Base-by-base conservation (phyloP, 495 filamentous ascomycete genomes). In the Pseudotulostoma volvatum region DNA sequence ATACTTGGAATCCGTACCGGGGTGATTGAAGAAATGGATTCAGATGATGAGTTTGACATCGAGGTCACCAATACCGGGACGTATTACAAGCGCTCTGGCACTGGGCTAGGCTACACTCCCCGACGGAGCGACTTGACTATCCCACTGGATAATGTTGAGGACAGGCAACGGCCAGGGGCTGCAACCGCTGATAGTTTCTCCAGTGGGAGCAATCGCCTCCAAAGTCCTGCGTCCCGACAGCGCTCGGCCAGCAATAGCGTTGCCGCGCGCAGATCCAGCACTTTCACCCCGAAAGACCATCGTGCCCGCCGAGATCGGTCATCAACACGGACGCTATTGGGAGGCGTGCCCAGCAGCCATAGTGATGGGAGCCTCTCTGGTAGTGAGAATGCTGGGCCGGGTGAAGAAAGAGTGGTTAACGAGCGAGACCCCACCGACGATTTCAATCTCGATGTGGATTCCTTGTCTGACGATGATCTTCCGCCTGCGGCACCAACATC, bases 31-130 rank as follows among this genome's bases (percentile, higher is more conserved):
- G 90, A 97, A 56, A 73, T 92, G 25, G 90, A 97, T 49, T 92
- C 81, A 4, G 90, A 97, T 51, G 90, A 97, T 54, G 90, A 97
- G 51, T 97, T 97, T 47, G 90, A 97, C 51, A 97, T 94, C 40
- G 90, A 97, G 54, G 74, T 82, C 30, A 73, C 84, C 40, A 63
- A 70, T 19, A 76, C 76, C 15, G 79, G 75, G 4, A 77, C 78
- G 5, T 90, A 82, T 53, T 80, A 82, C 55, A 87, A 87, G 56
- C 72, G 70, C 43, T 72, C 74, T 42, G 68, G 65, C 28, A 73
- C 70, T 28, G 81, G 68, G 4, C 64, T 86, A 31, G 87, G 84
- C 20, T 81, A 83, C 45, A 77, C 62, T 13, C 81, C 87, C n/a
- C 74, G 74, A 41, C 61, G 66, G 42, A 57, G 58, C 45, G 70